Conservation (phyloP, 2,329 filamentous ascomycete species). For the Sarocladium kiliense region DNA sequence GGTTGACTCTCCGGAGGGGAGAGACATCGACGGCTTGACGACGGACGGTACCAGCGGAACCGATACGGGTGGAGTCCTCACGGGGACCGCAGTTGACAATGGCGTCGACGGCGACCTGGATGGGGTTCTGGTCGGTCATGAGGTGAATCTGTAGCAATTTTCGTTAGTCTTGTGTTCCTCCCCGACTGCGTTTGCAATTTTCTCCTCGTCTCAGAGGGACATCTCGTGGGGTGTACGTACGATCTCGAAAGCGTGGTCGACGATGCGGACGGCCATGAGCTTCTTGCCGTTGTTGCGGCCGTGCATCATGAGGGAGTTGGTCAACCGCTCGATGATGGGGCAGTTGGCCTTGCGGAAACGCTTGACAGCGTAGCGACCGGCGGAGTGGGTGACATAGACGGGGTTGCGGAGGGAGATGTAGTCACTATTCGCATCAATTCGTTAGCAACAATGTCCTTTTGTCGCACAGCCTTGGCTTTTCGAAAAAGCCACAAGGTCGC, state of each 20-base stretch:
- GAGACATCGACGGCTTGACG: constrained; percentile 99
- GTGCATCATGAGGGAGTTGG: constrained; percentile 99
- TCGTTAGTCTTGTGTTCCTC: constrained; percentile 21
- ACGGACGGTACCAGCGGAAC: constrained; percentile 98
- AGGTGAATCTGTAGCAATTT: constrained; percentile 76
- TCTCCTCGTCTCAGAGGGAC: constrained; percentile 7
- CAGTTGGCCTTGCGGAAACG: constrained; percentile 99
- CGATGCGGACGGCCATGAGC: constrained; percentile 99
- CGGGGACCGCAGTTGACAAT: constrained; percentile 99
- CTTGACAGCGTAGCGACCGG: constrained; percentile 98
- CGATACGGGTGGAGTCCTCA: constrained; percentile 99
- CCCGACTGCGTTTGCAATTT: background rate
- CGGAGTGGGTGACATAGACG: constrained; percentile 98
- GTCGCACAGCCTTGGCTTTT: background rate
- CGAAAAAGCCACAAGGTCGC: background rate
- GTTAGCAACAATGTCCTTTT: constrained; percentile 23
- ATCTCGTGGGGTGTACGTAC: constrained; percentile 54
- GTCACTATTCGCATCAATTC: constrained; percentile 59
- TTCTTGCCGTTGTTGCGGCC: constrained; percentile 99
- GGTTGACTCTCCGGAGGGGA: constrained; percentile 98
- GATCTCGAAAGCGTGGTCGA: constrained; percentile 98
- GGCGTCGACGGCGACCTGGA: constrained; percentile 98
- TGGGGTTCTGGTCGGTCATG: constrained; percentile 99
- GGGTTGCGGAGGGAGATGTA: constrained; percentile 99
- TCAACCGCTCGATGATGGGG: constrained; percentile 99